Evolutionary conservation across 2,329 filamentous ascomycete species (phyloP).

Genomic region (Epichloe scottii): DNA sequence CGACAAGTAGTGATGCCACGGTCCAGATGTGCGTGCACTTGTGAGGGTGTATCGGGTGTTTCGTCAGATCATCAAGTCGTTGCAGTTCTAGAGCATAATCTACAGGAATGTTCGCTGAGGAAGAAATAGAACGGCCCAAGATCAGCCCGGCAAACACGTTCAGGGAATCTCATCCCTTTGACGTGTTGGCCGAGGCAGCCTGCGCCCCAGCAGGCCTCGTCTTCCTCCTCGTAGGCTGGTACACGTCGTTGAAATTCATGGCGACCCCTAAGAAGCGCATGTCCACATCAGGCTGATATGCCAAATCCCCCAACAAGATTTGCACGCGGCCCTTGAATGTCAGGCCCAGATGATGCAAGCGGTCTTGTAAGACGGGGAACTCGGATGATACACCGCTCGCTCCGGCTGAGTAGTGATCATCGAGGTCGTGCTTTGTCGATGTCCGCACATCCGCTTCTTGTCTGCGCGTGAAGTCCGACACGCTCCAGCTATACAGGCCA

Average conservation of each 20-base stretch:
- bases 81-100: not conserved
- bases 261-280: slow-evolving; percentile 91
- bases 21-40: too few species aligned
- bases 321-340: slow-evolving; percentile 71
- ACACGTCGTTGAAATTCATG: slow-evolving; percentile 99
- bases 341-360: slow-evolving; percentile 57
- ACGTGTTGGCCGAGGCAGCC: slow-evolving; percentile 13
- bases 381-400: slow-evolving; percentile 47
- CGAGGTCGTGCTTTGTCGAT: slow-evolving; percentile 36
- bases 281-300: slow-evolving; percentile 87
- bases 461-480: slow-evolving; percentile 84
- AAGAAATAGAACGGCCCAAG: not conserved
- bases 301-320: slow-evolving; percentile 74
- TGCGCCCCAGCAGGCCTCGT: slow-evolving; percentile 22
- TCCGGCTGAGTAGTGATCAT: slow-evolving; percentile 13
- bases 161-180: slow-evolving; percentile 14
- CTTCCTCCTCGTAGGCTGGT: slow-evolving; percentile 62
- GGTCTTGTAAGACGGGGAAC: slow-evolving; percentile 62
- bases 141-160: not conserved
- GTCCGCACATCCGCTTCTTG: slow-evolving; percentile 72
- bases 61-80: not conserved
- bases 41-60: not conserved
- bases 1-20: too few species aligned
- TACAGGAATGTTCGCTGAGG: not conserved
- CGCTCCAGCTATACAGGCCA: slow-evolving; percentile 85